Evolutionary conservation across 139 green algal species (phyloP), one percentile per base, ranked within the genome.

Genomic region (Chlorella sp.): DNA sequence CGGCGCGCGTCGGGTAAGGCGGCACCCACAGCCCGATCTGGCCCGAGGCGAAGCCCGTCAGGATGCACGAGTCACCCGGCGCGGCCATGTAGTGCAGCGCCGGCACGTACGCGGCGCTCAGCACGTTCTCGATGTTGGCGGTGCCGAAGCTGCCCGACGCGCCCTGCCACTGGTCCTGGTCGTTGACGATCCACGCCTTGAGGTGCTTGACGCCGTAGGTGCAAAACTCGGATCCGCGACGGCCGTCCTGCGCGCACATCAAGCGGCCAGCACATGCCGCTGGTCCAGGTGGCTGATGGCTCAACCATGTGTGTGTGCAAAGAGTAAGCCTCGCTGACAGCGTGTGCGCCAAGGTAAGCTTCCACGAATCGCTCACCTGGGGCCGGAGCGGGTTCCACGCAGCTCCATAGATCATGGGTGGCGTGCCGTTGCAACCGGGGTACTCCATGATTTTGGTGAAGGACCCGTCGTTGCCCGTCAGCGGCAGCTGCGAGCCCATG

Each of bases 141-240:
- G 72, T 77, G 6, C 77, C 77, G 74, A 88, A 87, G 20, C 62
- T 73, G 14, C 29, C 78, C 51, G 27, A 4, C 2, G 80, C 75
- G 32, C 71, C 73, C n/a, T 29, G 68, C 31, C 30, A 71, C 32
- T 55, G 5, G 6, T n/a, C 32, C 20, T 70, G 22, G 30, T 42
- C 64, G 31, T 50, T 78, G 35, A 83, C 70, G 51, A 80, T 77
- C 83, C 79, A 85, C 2, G 67, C 79, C 75, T 89, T 89, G 49
- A 92, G 69, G 71, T 92, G 87, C 64, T 90, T 90, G 51, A 88
- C 77, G 5, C 87, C 87, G 69, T 89, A 92, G 31, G 74, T 80
- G 17, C 75, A 35, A 49, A 88, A 92, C 80, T 88, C 84, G 74
- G 73, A 80, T 61, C 85, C 85, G 50, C 42, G 42, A 55, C 42